Base-by-base conservation (phyloP, 2,329 filamentous ascomycete genomes). In the Boeremia lycopersici region DNA sequence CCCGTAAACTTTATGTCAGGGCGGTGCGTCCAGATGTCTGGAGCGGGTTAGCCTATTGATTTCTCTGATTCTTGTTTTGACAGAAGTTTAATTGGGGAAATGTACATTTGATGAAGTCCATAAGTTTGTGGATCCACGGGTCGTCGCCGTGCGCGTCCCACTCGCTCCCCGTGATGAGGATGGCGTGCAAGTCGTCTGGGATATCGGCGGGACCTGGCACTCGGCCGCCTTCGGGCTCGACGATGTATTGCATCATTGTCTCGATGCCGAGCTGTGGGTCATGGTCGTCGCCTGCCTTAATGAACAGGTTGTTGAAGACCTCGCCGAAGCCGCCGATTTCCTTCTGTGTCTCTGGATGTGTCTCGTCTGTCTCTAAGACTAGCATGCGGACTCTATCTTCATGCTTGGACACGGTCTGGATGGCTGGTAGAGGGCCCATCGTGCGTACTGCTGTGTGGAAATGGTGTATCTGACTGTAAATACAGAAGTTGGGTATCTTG, bases 291-390 rank as follows among this genome's bases (percentile, higher is more conserved):
- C 84, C 84, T 2, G 83, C 83, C 30, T 75, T 69, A 19, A 75
- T 71, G 57, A 86, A 83, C 34, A 84, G 77, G 1, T 75, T 61
- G 56, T 84, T 76, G 9, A 86, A 66, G 23, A 86, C 80, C 35
- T 83, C 72, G 8, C 82, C 82, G 61, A 85, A 86, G 6, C 77
- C 77, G 12, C 84, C 84, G n/a, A 72, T 76, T 40, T 79, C 74
- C 15, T 74, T 64, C 40, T 79, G 67, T 1, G 81, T 84, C 7
- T 83, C 76, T 11, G 81, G 79, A 57, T 85, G 80, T 25, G 82
- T 78, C 49, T 79, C 75, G 61, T 86, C 84, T 0, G 84, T 86
- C 68, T 86, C 84, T 7, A 86, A 77, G 53, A 86, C 82, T 48
- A 86, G 73, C 67, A 80, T 78, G 57, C 77, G 76, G 35, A 78